Evolutionary conservation across 2,329 filamentous ascomycete species (phyloP), one percentile per base, ranked within the genome.

Genomic region (Penicillium crustosum): DNA sequence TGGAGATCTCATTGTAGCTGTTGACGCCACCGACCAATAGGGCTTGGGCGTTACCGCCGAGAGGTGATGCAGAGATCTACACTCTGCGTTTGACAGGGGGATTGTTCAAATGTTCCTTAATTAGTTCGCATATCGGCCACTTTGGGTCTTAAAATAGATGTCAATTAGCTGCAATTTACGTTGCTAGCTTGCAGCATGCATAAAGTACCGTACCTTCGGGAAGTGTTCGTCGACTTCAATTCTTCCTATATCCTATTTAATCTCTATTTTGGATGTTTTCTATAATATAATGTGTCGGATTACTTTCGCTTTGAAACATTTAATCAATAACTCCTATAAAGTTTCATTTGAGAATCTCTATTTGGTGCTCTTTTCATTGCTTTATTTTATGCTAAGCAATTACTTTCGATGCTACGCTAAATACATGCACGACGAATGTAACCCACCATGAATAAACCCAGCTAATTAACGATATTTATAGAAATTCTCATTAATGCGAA

Each of bases 111-210:
- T 42, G 53, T 57, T 59, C 60, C 61, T 56, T 62, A 67, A 66
- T 65, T 67, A 65, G 63, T 55, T 54, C 19, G 33, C 50, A 49
- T 47, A 49, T 35, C 17, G 17, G 9, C 49, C n/a, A 2, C 36
- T 53, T 39, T 43, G 17, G 33, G 19, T 39, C 60, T 55, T 43
- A 55, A 61, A 66, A 65, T 66, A 66, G 63, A 60, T 51, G 47
- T 49, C 31, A 64, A 65, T 65, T 65, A 65, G 49, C 53, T 41
- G 21, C 33, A 44, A 52, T 63, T 59, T 41, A 9, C 9, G 6
- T 23, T 29, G 6, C 17, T 27, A 33, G 27, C 27, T 21, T 31
- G 25, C n/a, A 31, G 21, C 6, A 2, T 23, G 49, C 49, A 52
- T n/a, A 33, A 19, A 29, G 35, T 50, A 15, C 8, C 0, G 35